Conservation (phyloP, 1,284 basidiomycete species). For the Heliocybe sulcata region DNA sequence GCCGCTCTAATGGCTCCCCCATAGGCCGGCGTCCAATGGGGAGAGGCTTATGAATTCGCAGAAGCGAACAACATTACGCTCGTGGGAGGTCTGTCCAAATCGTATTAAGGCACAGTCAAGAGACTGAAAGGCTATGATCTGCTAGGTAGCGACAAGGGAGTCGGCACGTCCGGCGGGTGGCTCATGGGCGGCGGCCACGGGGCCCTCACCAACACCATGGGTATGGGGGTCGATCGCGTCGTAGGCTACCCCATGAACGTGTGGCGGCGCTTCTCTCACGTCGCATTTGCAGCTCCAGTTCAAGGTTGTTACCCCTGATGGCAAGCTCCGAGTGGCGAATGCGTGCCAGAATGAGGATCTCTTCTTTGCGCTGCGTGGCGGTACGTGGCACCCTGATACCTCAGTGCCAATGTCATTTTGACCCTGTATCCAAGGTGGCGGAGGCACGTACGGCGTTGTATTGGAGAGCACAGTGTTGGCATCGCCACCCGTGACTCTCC, state of each 20-base stretch:
- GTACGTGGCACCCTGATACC: conserved; percentile 10
- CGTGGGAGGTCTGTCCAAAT: conserved; percentile 15
- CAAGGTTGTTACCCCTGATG: conserved; percentile 29
- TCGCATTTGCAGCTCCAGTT: conserved; percentile 21
- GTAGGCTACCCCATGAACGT: conserved; percentile 3
- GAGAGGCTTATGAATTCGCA: conserved; percentile 25
- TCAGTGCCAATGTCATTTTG: not conserved
- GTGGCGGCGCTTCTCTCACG: not conserved
- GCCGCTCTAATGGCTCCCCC: not conserved
- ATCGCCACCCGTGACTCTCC: not conserved
- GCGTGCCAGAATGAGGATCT: conserved; percentile 27
- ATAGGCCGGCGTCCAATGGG: conserved; percentile 34
- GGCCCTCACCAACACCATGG: conserved; percentile 14
- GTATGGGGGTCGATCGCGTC: conserved; percentile 18
- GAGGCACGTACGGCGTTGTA: conserved; percentile 34
- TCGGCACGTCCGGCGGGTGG: conserved; percentile 21
- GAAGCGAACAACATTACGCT: conserved; percentile 22
- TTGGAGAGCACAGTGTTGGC: conserved; percentile 6
- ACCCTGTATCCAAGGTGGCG: conserved; percentile 19
- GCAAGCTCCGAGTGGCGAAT: conserved; percentile 27
- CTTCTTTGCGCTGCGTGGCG: conserved; percentile 45
- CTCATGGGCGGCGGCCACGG: conserved; percentile 17
- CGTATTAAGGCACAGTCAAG: too few relatives aligned
- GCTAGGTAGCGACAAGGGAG: conserved; percentile 10
- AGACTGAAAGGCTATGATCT: not conserved